phyloP scores from a whole-genome alignment of 2,329 filamentous ascomycete species.

The Sporothrix variecibatus region DNA sequence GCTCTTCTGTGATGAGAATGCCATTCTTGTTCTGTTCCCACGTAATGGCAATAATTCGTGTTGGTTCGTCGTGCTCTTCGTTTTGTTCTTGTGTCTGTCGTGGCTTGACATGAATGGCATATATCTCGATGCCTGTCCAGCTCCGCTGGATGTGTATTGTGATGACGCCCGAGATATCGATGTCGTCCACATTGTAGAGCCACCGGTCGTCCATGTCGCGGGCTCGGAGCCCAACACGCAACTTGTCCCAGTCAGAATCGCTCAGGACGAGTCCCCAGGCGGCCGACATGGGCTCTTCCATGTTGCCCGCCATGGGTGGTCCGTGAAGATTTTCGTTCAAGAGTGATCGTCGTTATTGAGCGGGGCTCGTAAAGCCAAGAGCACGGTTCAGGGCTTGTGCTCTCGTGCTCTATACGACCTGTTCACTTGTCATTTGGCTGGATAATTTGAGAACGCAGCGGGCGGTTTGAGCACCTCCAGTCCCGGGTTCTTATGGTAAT shows the following conservation, averaged over 20 bases:
- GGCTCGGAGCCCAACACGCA: slow-evolving; percentile 2
- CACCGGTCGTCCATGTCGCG: slow-evolving; percentile 1
- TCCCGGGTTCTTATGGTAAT: neutral
- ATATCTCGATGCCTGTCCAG: slow-evolving; percentile 2
- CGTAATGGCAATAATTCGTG: slow-evolving; percentile 8
- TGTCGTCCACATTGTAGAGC: neutral
- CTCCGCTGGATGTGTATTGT: neutral
- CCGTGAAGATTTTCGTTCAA: neutral
- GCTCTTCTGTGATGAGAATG: neutral
- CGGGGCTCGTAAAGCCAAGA: neutral
- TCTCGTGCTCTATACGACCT: no score
- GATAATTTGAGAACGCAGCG: neutral
- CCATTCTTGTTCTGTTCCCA: slow-evolving; percentile 10
- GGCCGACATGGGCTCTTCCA: slow-evolving; percentile 16
- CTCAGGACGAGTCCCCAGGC: slow-evolving; percentile 9
- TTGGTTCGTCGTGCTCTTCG: neutral
- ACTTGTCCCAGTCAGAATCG: slow-evolving; percentile 4
- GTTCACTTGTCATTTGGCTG: neutral
- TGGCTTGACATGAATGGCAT: slow-evolving; percentile 7
- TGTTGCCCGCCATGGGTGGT: neutral
- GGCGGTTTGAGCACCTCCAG: neutral
- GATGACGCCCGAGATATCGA: neutral
- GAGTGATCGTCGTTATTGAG: neutral
- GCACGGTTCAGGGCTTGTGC: no score
- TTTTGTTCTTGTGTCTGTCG: neutral